A percentile compares a stretch with the other conserved stretches of the same genome.
Conservation (phyloP, 2,329 filamentous ascomycete genomes). For the Helicocarpus griseus region DNA sequence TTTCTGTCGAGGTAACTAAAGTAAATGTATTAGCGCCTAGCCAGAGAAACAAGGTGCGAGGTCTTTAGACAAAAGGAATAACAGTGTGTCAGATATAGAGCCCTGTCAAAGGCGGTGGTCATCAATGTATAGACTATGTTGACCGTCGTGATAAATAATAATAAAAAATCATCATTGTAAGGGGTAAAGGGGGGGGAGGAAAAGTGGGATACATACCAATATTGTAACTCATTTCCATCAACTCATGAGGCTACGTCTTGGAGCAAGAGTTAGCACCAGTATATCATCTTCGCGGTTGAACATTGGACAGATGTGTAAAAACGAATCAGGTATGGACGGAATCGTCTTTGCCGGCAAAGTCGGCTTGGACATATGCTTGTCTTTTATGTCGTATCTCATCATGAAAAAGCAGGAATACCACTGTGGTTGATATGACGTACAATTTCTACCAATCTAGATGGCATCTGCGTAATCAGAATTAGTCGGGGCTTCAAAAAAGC, state of each 20-base stretch:
- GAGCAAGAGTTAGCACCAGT: background rate
- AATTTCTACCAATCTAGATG: constrained; percentile 6
- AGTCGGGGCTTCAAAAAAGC: background rate
- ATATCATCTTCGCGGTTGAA: background rate
- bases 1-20: too few species aligned
- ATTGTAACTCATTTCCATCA: background rate
- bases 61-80: background rate
- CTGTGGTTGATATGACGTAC: constrained; percentile 20
- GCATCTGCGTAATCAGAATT: constrained; percentile 6
- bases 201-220: constrained; percentile 12
- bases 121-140: constrained; percentile 73
- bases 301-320: background rate
- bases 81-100: constrained; percentile 32
- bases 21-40: background rate
- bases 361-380: constrained; percentile 98
- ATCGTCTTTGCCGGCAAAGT: constrained; percentile 40
- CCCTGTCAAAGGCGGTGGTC: constrained; percentile 70
- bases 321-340: constrained; percentile 40
- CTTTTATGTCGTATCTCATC: constrained; percentile 82
- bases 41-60: background rate
- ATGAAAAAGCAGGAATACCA: constrained; percentile 35
- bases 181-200: constrained; percentile 10
- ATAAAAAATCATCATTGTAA: constrained; percentile 56
- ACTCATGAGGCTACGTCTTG: background rate
- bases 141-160: constrained; percentile 71